Conservation (phyloP, 805 yeast genomes). For the Ogataea methanolica region DNA sequence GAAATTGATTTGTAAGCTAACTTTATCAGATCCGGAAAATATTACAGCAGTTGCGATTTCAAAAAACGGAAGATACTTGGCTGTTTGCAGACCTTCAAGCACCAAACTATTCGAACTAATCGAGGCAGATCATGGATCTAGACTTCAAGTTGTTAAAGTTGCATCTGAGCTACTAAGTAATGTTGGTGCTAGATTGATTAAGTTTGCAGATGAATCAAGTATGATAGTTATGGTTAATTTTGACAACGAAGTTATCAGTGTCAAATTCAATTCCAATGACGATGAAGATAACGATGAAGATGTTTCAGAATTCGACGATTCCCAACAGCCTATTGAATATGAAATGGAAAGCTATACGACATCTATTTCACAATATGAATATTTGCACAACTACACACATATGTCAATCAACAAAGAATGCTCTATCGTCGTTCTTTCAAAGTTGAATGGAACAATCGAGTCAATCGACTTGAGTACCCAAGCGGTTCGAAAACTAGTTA, state of each 20-base stretch:
- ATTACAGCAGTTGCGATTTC: slow-evolving; percentile 66
- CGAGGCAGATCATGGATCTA: slow-evolving; percentile 29
- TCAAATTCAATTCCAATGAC: slow-evolving; percentile 35
- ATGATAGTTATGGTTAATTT: slow-evolving; percentile 47
- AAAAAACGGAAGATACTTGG: slow-evolving; percentile 57
- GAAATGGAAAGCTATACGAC: slow-evolving; percentile 24
- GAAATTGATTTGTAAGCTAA: slow-evolving; percentile 60
- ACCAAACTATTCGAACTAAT: slow-evolving; percentile 64
- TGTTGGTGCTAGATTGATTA: slow-evolving; percentile 52
- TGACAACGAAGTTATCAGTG: slow-evolving; percentile 47
- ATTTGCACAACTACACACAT: slow-evolving; percentile 47
- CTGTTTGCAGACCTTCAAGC: slow-evolving; percentile 64
- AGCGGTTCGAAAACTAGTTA: slow-evolving; percentile 43
- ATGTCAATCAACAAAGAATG: slow-evolving; percentile 45
- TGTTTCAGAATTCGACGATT: slow-evolving; percentile 36
- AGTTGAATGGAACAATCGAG: slow-evolving; percentile 66
- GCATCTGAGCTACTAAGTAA: slow-evolving; percentile 37
- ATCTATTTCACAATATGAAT: slow-evolving; percentile 13
- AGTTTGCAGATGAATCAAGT: slow-evolving; percentile 41
- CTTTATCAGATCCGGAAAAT: slow-evolving; percentile 72
- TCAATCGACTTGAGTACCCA: slow-evolving; percentile 30
- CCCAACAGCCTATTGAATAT: slow-evolving; percentile 27
- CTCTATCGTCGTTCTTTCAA: slow-evolving; percentile 48
- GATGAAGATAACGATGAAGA: slow-evolving; percentile 32
- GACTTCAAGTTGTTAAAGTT: slow-evolving; percentile 47